These are phyloP conservation scores for Aegilops bicornis DNA, from an alignment of 176 grass and related monocot genomes.

Conservation along the genomic window DNA sequence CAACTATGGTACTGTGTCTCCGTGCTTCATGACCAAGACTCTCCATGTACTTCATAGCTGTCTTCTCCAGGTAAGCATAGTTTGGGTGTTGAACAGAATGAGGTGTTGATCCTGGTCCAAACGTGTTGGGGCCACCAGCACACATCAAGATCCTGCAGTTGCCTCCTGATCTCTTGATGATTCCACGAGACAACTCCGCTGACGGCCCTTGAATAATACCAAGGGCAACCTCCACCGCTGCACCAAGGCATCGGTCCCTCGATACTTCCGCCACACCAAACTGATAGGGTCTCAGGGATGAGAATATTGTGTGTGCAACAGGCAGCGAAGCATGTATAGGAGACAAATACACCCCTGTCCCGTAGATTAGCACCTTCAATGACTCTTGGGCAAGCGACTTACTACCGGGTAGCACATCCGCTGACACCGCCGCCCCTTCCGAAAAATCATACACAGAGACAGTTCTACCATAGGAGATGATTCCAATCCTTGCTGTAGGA, in stretches of 20 bases:
- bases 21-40: slow-evolving; percentile 82
- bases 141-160: slow-evolving; percentile 96
- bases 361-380: slow-evolving; percentile 82
- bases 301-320: slow-evolving; percentile 91
- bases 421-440: slow-evolving; percentile 69
- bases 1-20: slow-evolving; percentile 67
- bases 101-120: slow-evolving; percentile 90
- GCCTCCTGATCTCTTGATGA: slow-evolving; percentile 91
- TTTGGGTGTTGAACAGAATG: slow-evolving; percentile 83
- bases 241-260: slow-evolving; percentile 83
- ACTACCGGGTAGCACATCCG: slow-evolving; percentile 76
- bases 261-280: slow-evolving; percentile 74
- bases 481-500: slow-evolving; percentile 68
- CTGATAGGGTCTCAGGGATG: slow-evolving; percentile 80
- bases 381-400: slow-evolving; percentile 80
- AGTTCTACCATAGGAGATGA: slow-evolving; percentile 88
- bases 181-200: slow-evolving; percentile 75
- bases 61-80: slow-evolving; percentile 96
- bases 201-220: slow-evolving; percentile 87
- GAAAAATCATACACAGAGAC: slow-evolving; percentile 99
- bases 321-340: slow-evolving; percentile 84
- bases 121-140: slow-evolving; percentile 78
- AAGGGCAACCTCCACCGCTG: slow-evolving; percentile 87
- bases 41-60: slow-evolving; percentile 87
- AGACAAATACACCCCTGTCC: slow-evolving; percentile 86